Percentiles rank a stretch among this genome's conserved stretches.
Conservation (phyloP, 495 filamentous ascomycete genomes). For the Lasiosphaeria miniovina region DNA sequence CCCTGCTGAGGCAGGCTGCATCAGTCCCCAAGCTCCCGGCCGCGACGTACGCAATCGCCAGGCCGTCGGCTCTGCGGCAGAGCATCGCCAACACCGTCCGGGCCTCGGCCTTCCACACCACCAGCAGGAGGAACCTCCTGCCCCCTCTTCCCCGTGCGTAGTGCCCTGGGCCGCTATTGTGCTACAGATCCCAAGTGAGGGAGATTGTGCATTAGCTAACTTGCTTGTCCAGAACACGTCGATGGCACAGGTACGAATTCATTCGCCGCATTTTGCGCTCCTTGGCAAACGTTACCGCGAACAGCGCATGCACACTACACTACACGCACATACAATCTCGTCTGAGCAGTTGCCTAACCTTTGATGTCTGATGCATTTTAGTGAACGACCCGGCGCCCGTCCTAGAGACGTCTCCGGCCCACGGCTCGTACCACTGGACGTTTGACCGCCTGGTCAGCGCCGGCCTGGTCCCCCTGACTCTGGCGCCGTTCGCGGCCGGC, state of each 20-base stretch:
- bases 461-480: constrained; percentile 76
- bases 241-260: constrained; percentile 69
- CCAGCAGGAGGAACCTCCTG: constrained; percentile 62
- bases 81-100: constrained; percentile 33
- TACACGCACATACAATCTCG: too few relatives aligned
- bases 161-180: not conserved
- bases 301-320: too few relatives aligned
- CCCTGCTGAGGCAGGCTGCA: constrained; percentile 50
- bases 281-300: too few relatives aligned
- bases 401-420: constrained; percentile 64
- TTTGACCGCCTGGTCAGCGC: constrained; percentile 83
- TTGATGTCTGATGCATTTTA: constrained; percentile 28
- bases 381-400: constrained; percentile 84
- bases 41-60: constrained; percentile 15
- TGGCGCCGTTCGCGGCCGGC: constrained; percentile 88
- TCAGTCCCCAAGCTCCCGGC: constrained; percentile 27
- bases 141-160: constrained; percentile 40
- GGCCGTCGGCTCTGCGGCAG: constrained; percentile 16
- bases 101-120: constrained; percentile 70
- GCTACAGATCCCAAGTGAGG: constrained; percentile 9
- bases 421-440: constrained; percentile 98
- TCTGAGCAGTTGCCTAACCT: constrained; percentile 18
- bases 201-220: constrained; percentile 12
- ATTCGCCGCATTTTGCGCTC: not conserved
- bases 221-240: constrained; percentile 58